Base-by-base conservation (phyloP, 2,329 filamentous ascomycete species). In the Pleoardoris graminearum region DNA sequence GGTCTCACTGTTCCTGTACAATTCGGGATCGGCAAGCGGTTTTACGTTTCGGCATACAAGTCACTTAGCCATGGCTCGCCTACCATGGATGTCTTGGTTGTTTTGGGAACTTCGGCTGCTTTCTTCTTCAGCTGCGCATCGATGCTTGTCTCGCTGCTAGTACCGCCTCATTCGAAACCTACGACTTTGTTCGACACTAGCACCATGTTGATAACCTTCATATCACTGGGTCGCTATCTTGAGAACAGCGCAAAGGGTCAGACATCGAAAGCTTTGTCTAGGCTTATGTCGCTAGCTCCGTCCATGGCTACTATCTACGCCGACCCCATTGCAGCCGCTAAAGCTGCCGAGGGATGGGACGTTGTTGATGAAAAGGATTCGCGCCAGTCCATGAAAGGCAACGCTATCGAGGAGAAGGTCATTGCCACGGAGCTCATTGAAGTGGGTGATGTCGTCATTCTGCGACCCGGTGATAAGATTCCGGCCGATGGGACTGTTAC, bases 301-400 rank as follows among this genome's bases (percentile, higher is more conserved):
- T 96, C 92, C 1, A 97, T 96, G 89, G 91, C 94, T 2, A 95
- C 91, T 4, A 97, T 99, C 60, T 99, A 97, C 67, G 86, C 87
- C 4, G 93, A 99, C 70, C 90, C 94, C 0, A 95, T 97, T 61
- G 93, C 93, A 16, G 92, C 90, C 3, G 90, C 94, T 59, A 97
- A 97, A 74, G 85, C 89, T 22, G 90, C 90, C 0, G 92, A 97
- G 69, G 80, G 79, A 11, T 96, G 90, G 91, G 80, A 84, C 27
- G 69, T 75, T 1, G 63, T 63, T 57, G 68, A 66, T 64, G 76
- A 64, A 23, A 84, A 83, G 60, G 57, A 75, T 30, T 71, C 72
- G 35, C 70, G 70, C 36, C 73, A 76, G 38, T 73, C 71, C 7
- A 63, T 67, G 47, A 63, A 82, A 21, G 82, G 83, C 21, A 85